Evolutionary conservation across 352 stramenopile species (phyloP).

Genomic region (Blastocystis sp.): DNA sequence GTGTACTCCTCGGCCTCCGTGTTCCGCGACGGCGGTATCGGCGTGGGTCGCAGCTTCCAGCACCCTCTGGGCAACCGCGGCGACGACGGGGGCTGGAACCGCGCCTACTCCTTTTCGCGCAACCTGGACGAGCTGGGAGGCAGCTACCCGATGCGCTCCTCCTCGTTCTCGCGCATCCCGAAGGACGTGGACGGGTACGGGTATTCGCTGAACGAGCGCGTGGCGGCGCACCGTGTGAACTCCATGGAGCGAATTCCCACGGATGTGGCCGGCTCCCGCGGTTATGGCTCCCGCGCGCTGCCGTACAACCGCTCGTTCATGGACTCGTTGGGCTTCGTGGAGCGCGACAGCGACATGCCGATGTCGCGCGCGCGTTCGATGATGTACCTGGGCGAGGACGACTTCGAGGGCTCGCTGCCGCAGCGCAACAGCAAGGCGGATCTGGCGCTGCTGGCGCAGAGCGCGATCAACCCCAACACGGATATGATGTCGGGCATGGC

Average conservation of each 20-base stretch:
- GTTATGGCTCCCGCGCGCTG: background rate
- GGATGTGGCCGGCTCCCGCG: background rate
- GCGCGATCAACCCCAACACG: background rate
- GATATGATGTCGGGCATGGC: background rate
- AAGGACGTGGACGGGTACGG: background rate
- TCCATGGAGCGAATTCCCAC: constrained; percentile 21
- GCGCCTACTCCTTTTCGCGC: constrained; percentile 44
- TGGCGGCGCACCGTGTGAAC: constrained; percentile 18
- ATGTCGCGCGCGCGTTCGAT: constrained; percentile 41
- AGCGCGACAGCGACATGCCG: constrained; percentile 17
- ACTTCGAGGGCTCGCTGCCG: background rate
- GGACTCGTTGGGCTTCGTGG: constrained; percentile 30
- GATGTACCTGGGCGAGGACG: constrained; percentile 42
- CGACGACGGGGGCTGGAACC: constrained; percentile 9
- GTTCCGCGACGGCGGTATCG: constrained; percentile 47
- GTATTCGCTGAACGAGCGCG: background rate
- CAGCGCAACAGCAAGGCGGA: background rate
- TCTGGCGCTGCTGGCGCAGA: background rate
- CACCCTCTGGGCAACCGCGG: too few relatives aligned
- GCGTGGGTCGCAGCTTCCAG: constrained; percentile 27
- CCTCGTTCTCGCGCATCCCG: background rate
- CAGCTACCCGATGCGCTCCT: constrained; percentile 3
- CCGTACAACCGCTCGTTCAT: constrained; percentile 49
- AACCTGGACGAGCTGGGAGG: constrained; percentile 38
- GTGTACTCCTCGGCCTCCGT: background rate